phyloP scores from a whole-genome alignment of 2,329 filamentous ascomycete species.

The Fusarium nodosum region DNA sequence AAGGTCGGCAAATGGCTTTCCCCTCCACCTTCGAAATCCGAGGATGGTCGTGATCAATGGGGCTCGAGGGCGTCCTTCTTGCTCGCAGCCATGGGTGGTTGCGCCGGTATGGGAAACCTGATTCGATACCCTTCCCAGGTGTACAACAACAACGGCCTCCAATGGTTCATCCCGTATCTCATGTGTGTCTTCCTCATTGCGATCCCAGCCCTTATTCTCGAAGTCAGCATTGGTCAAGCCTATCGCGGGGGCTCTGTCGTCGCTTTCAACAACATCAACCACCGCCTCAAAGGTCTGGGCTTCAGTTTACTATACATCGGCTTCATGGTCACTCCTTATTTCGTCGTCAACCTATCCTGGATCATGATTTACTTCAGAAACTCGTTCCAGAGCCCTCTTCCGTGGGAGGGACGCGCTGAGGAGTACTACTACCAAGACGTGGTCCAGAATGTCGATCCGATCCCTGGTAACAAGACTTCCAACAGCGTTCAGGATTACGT shows the following conservation, averaged over 20 bases:
- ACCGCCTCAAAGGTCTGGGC: slow-evolving; percentile 66
- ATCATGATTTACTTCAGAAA: slow-evolving; percentile 71
- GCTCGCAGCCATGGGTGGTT: slow-evolving; percentile 70
- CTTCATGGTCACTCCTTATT: slow-evolving; percentile 69
- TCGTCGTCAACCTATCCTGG: slow-evolving; percentile 69
- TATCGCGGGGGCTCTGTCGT: slow-evolving; percentile 69
- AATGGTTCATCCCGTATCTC: slow-evolving; percentile 72
- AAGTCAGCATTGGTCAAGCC: slow-evolving; percentile 78
- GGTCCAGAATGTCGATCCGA: slow-evolving; percentile 61
- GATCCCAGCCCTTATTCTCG: slow-evolving; percentile 68
- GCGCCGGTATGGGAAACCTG: slow-evolving; percentile 70
- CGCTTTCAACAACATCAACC: slow-evolving; percentile 67
- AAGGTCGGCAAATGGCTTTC: slow-evolving; percentile 54
- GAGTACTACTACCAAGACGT: slow-evolving; percentile 67
- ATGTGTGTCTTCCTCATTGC: slow-evolving; percentile 68
- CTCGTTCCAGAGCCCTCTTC: slow-evolving; percentile 67
- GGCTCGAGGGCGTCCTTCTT: slow-evolving; percentile 67
- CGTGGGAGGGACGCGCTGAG: slow-evolving; percentile 64
- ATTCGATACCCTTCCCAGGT: slow-evolving; percentile 70
- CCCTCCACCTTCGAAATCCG: slow-evolving; percentile 55
- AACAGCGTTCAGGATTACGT: slow-evolving; percentile 59
- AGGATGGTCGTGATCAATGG: slow-evolving; percentile 66
- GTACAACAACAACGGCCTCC: slow-evolving; percentile 71
- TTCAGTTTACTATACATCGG: slow-evolving; percentile 66
- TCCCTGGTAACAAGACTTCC: slow-evolving; percentile 57